Percentiles rank a stretch among this genome's conserved stretches.
These are phyloP conservation scores for Calonectria multiphialidica DNA, from an alignment of 2,329 filamentous ascomycete species.

Conservation along the genomic window DNA sequence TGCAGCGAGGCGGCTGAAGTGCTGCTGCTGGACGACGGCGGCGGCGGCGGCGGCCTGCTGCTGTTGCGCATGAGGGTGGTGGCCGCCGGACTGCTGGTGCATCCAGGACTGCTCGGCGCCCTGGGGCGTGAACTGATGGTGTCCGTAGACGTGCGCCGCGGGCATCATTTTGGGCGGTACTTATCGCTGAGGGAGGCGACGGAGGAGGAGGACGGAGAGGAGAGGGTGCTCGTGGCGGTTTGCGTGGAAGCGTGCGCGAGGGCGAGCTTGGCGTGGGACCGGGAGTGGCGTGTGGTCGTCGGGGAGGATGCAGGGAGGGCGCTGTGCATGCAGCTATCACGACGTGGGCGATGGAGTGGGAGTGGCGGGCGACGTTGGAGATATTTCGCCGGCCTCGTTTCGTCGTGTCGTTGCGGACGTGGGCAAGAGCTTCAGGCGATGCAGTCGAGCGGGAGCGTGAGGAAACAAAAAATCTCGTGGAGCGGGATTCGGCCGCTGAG, in stretches of 20 bases:
- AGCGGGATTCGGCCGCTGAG: neutral
- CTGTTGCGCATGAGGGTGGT: conserved; percentile 70
- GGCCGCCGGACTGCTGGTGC: conserved; percentile 70
- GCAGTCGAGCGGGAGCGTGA: conserved; percentile 3
- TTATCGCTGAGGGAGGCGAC: conserved; percentile 17
- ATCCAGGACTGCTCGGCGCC: conserved; percentile 72
- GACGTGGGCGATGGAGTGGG: conserved; percentile 10
- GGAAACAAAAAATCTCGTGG: neutral
- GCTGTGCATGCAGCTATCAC: conserved; percentile 7
- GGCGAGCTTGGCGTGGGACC: neutral
- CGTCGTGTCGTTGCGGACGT: neutral
- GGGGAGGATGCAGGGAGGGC: neutral
- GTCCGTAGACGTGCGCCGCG: conserved; percentile 74
- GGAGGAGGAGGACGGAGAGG: neutral
- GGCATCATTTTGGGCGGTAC: conserved; percentile 67
- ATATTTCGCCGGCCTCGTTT: conserved; percentile 4
- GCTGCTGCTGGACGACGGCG: conserved; percentile 66
- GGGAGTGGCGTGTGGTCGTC: neutral
- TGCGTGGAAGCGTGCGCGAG: conserved; percentile 14
- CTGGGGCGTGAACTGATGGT: conserved; percentile 75
- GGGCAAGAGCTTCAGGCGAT: conserved; percentile 12
- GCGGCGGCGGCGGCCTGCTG: conserved; percentile 55
- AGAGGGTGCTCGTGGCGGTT: neutral
- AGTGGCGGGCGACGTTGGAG: conserved; percentile 22
- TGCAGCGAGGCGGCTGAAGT: conserved; percentile 80